Base-by-base conservation (phyloP, 1,139 yeast species). In the Blastobotrys illinoisensis region DNA sequence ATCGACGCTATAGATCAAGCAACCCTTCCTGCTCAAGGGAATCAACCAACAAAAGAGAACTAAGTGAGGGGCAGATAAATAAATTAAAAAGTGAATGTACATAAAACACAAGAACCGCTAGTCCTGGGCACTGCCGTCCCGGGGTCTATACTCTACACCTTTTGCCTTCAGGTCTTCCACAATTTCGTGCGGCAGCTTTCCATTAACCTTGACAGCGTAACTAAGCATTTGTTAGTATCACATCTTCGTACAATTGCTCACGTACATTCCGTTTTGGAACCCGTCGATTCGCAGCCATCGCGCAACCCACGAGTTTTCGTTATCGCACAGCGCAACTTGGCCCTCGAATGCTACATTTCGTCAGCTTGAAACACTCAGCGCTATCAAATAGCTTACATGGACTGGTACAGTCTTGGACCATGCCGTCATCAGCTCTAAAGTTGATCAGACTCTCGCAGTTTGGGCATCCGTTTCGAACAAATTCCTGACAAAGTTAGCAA, bases 101-200 rank as follows among this genome's bases (percentile, higher is more conserved):
- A 46, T 50, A 45, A 24, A 6, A 3, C 13, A 32, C 40, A n/a
- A 3, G 16, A 23, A n/a, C 40, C 2, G 13, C 49, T 71, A 89
- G 69, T 89, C 96, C 64, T 84, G 88, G 36, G 88, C 97, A 72
- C 91, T 83, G 47, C 99, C 99, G 69, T 95, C 99, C 71, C 99
- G 80, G 36, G 99, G 98, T 61, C 98, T 81, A 72, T 95, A 95
- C 54, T 83, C 82, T 48, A 88, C 82, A 43, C 88, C 88, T 63
- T 85, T 86, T 21, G 79, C 80, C 49, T 83, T 85, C 67, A 93
- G 75, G 53, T 85, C 86, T 49, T 81, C 82, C 14, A 88, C 81
- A 43, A 89, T 82, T 61, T 90, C 97, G 5, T 88, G 90, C 1
- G 98, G 98, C 54, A 93, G 74, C 64, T 88, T 84, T 40, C 99